Conservation (phyloP, 768 basidiomycete genomes). For the Boletus sensibilis region DNA sequence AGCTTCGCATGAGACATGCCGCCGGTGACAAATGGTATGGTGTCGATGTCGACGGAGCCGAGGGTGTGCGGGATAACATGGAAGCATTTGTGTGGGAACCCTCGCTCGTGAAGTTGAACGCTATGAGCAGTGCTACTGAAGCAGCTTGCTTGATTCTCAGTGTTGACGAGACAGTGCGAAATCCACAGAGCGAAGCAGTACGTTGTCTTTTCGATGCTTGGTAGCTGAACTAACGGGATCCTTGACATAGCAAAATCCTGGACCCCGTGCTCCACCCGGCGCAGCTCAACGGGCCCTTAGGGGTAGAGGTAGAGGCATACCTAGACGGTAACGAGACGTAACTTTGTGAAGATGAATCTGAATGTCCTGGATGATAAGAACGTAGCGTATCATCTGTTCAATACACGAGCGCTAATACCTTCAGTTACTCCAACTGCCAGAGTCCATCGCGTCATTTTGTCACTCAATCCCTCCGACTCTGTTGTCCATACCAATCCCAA, state of each 20-base stretch:
- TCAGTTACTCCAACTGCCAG: background rate
- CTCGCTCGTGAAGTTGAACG: constrained; percentile 91
- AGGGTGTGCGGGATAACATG: constrained; percentile 94
- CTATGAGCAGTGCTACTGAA: constrained; percentile 92
- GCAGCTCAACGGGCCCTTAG: constrained; percentile 81
- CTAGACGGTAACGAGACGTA: constrained; percentile 49
- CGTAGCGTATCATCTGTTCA: constrained; percentile 24
- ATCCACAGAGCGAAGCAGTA: constrained; percentile 92
- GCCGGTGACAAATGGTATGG: constrained; percentile 88
- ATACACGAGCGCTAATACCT: constrained; percentile 10
- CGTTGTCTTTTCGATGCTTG: constrained; percentile 28
- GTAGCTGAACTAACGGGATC: constrained; percentile 18
- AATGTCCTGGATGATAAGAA: constrained; percentile 7
- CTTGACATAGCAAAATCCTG: constrained; percentile 60
- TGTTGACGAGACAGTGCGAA: constrained; percentile 96
- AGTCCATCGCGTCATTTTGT: background rate
- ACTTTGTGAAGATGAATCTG: constrained; percentile 14
- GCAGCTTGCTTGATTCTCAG: constrained; percentile 95
- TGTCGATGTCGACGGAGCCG: constrained; percentile 87
- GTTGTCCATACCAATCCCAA: background rate
- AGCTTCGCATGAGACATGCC: constrained; percentile 95
- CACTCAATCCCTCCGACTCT: background rate
- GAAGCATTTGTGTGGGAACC: constrained; percentile 99
- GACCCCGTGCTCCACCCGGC: constrained; percentile 93
- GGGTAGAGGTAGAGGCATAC: constrained; percentile 83